These are phyloP conservation scores for Exobasidium cylindrosporum DNA, from an alignment of 1,284 basidiomycete genomes.

Conservation along the genomic window DNA sequence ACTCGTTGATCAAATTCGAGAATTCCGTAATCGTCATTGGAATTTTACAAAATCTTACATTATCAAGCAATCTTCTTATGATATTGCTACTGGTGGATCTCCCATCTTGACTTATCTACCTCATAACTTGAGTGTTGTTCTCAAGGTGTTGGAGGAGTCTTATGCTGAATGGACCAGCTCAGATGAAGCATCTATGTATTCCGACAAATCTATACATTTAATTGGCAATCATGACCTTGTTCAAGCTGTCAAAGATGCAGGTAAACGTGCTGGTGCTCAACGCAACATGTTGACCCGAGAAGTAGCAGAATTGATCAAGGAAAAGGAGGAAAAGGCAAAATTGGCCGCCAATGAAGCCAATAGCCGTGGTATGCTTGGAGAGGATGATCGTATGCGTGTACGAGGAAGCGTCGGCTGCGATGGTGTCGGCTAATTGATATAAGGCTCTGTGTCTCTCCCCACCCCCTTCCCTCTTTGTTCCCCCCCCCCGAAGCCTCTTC, in stretches of 20 bases:
- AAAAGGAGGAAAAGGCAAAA: slow-evolving; percentile 27
- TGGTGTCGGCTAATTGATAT: slow-evolving; percentile 34
- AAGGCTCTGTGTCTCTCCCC: neutral
- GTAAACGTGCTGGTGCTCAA: slow-evolving; percentile 31
- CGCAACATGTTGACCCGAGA: slow-evolving; percentile 35
- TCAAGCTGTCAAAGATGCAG: slow-evolving; percentile 17
- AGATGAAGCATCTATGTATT: slow-evolving; percentile 20
- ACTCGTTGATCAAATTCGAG: slow-evolving; percentile 47
- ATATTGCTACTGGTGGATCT: slow-evolving; percentile 48
- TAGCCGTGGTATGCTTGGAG: neutral
- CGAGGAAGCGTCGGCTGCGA: slow-evolving; percentile 41
- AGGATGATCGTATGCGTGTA: slow-evolving; percentile 23
- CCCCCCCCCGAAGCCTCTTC: neutral
- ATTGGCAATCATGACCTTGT: neutral
- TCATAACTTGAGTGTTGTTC: slow-evolving; percentile 39
- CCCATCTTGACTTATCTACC: slow-evolving; percentile 50
- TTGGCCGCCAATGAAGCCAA: slow-evolving; percentile 22
- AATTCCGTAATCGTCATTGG: slow-evolving; percentile 52
- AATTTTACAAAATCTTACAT: slow-evolving; percentile 49
- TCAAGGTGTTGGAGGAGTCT: slow-evolving; percentile 38
- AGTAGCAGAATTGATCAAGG: slow-evolving; percentile 28
- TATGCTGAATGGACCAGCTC: slow-evolving; percentile 12
- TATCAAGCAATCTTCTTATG: slow-evolving; percentile 40
- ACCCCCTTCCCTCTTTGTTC: neutral
- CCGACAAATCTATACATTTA: neutral